A percentile compares a stretch with the other conserved stretches of the same genome.
phyloP scores from a whole-genome alignment of 1,284 basidiomycete genomes.

The Apiotrichum laibachii region DNA sequence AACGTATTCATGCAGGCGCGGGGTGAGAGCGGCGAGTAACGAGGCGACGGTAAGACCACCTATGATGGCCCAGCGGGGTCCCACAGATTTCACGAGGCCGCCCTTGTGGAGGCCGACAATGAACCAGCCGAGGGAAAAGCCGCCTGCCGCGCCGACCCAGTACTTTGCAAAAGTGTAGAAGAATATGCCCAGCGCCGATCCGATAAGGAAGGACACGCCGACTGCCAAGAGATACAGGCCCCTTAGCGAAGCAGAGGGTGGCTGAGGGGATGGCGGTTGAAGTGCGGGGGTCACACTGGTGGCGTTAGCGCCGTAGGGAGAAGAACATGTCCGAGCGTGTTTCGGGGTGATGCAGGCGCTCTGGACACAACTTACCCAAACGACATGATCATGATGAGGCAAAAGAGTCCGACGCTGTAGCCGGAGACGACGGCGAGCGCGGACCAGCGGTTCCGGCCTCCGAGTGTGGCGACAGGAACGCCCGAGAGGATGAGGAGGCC shows the following conservation, averaged over 20 bases:
- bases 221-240: constrained; percentile 86
- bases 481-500: constrained; percentile 84
- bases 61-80: constrained; percentile 78
- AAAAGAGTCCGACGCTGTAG: constrained; percentile 80
- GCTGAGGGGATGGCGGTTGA: constrained; percentile 64
- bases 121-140: constrained; percentile 81
- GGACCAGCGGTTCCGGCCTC: constrained; percentile 94
- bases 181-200: constrained; percentile 80
- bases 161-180: constrained; percentile 81
- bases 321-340: background rate
- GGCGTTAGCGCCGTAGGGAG: constrained; percentile 11
- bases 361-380: constrained; percentile 60
- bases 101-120: constrained; percentile 78
- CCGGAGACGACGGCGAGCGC: constrained; percentile 88
- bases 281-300: constrained; percentile 41
- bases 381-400: constrained; percentile 81
- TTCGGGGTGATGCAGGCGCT: background rate
- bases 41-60: constrained; percentile 61
- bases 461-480: constrained; percentile 81
- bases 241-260: constrained; percentile 71
- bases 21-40: constrained; percentile 64
- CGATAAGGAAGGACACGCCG: constrained; percentile 73
- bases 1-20: constrained; percentile 72
- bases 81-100: constrained; percentile 74
- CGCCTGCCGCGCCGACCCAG: constrained; percentile 82